A percentile compares a stretch with the other conserved stretches of the same genome.
phyloP scores from a whole-genome alignment of 768 basidiomycete genomes.

The Rhodotorula diobovata region DNA sequence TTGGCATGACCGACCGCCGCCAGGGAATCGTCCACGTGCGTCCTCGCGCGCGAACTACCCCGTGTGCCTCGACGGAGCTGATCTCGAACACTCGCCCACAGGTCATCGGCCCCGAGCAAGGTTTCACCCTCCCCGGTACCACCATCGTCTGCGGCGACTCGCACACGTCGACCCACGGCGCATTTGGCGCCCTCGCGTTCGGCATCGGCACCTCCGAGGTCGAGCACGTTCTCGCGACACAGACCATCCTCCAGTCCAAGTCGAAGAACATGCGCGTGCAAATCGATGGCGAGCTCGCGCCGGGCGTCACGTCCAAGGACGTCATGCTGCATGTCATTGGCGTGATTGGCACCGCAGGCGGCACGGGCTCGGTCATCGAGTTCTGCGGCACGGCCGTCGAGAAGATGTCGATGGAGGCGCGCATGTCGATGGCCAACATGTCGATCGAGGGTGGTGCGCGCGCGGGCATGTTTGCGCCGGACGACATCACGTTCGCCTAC shows the following conservation, averaged over 20 bases:
- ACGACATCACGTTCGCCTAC: constrained; percentile 79
- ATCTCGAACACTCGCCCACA: constrained; percentile 51
- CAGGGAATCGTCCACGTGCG: constrained; percentile 57
- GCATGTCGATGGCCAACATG: constrained; percentile 74
- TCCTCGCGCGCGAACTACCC: background rate
- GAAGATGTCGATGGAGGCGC: constrained; percentile 67
- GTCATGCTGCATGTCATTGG: constrained; percentile 88
- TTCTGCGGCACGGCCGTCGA: constrained; percentile 62
- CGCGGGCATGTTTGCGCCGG: constrained; percentile 84
- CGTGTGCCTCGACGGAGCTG: background rate
- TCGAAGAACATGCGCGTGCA: constrained; percentile 88
- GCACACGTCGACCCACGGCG: constrained; percentile 88
- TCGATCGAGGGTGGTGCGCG: constrained; percentile 90
- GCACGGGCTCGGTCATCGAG: constrained; percentile 85
- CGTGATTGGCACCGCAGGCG: constrained; percentile 85
- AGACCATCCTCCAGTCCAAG: constrained; percentile 79
- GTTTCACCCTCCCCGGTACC: constrained; percentile 64
- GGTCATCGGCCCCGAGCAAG: constrained; percentile 88
- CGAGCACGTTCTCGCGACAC: constrained; percentile 88
- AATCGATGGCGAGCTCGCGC: constrained; percentile 72
- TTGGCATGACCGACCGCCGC: constrained; percentile 80
- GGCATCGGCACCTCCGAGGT: constrained; percentile 92
- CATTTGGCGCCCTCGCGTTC: constrained; percentile 86
- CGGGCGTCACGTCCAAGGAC: constrained; percentile 84
- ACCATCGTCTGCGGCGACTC: constrained; percentile 80